Percentiles rank a stretch among this genome's conserved stretches.
Evolutionary conservation across 1,284 basidiomycete genomes (phyloP).

Genomic region (Veloboletus limbatus): DNA sequence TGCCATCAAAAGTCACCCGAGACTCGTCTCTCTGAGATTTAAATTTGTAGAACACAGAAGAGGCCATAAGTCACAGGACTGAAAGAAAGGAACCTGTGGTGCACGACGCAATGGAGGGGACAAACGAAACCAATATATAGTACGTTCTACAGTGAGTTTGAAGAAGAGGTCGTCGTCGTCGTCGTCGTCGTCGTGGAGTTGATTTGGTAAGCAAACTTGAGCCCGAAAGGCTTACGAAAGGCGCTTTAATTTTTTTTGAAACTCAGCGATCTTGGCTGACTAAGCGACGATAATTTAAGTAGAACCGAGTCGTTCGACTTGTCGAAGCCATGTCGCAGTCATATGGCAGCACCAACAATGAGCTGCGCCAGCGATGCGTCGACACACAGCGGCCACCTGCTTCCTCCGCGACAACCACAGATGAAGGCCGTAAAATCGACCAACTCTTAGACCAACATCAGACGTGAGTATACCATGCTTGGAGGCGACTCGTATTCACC

Average conservation of each 20-base stretch:
- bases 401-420: conserved; percentile 19
- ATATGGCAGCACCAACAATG: conserved; percentile 22
- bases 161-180: conserved; percentile 14
- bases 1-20: conserved; percentile 95
- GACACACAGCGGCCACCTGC: conserved; percentile 7
- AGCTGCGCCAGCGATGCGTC: conserved; percentile 29
- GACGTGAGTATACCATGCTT: conserved; percentile 43
- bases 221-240: conserved; percentile 15
- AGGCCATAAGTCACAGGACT: conserved; percentile 60
- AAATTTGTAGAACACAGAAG: conserved; percentile 98
- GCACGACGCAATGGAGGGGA: conserved; percentile 16
- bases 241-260: conserved; percentile 13
- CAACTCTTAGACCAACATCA: conserved; percentile 74
- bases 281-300: conserved; percentile 18
- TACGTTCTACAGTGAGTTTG: conserved; percentile 15
- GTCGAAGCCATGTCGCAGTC: conserved; percentile 29
- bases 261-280: conserved; percentile 17
- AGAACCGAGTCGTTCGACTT: conserved; percentile 1
- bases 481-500: conserved; percentile 12
- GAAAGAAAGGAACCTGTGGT: conserved; percentile 9
- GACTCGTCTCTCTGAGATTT: conserved; percentile 94
- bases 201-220: conserved; percentile 7
- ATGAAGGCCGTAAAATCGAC: conserved; percentile 41
- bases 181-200: conserved; percentile 13
- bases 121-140: conserved; percentile 23